Conservation (phyloP, 129 eudicot species). For the Flaveria sonorensis region DNA sequence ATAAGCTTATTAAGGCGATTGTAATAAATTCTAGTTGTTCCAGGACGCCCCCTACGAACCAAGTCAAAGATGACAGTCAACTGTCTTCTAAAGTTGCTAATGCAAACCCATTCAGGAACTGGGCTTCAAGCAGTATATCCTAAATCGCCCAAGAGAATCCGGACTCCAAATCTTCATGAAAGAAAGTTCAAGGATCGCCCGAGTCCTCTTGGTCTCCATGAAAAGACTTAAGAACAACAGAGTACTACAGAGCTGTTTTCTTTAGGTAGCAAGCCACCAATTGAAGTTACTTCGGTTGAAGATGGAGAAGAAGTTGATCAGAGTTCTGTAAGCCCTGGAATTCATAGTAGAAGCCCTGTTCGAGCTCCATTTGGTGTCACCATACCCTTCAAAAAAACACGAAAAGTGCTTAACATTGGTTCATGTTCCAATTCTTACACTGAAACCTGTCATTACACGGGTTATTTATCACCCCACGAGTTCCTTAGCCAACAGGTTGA, state of each 20-base stretch:
- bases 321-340: constrained; percentile 27
- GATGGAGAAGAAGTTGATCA: constrained; percentile 5
- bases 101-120: constrained; percentile 18
- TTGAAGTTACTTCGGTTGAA: constrained; percentile 41
- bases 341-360: constrained; percentile 65
- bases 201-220: constrained; percentile 74
- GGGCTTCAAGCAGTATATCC: constrained; percentile 60
- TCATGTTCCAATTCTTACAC: constrained; percentile 24
- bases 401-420: constrained; percentile 42
- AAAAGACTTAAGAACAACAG: constrained; percentile 46
- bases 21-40: constrained; percentile 52
- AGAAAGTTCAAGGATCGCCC: constrained; percentile 58
- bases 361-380: constrained; percentile 72
- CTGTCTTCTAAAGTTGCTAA: constrained; percentile 45
- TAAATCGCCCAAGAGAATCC: constrained; percentile 62
- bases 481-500: constrained; percentile 64
- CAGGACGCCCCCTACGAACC: constrained; percentile 57
- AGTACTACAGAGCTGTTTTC: constrained; percentile 2
- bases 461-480: constrained; percentile 49
- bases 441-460: constrained; percentile 46
- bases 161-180: constrained; percentile 57
- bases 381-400: constrained; percentile 44
- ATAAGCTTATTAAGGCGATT: constrained; percentile 59
- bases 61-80: constrained; percentile 29
- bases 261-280: constrained; percentile 44